A percentile compares a stretch with the other conserved stretches of the same genome.
Evolutionary conservation across 148 eudicot species (phyloP).

Genomic region (Amaranthus hypochondriacus): DNA sequence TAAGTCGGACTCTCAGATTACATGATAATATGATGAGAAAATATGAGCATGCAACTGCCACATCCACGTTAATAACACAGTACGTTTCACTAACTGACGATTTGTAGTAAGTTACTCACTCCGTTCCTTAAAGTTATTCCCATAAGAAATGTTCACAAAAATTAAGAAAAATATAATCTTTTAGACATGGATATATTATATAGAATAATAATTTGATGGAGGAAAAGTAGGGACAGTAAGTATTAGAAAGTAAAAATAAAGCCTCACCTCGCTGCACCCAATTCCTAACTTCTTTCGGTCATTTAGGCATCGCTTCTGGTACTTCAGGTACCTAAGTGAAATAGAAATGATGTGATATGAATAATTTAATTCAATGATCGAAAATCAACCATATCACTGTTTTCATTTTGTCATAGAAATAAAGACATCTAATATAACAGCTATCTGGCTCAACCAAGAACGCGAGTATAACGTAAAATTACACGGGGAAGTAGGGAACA

Average conservation of each 20-base stretch:
- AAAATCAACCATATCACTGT: neutral
- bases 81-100: neutral
- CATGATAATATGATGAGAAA: neutral
- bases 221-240: neutral
- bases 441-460: neutral
- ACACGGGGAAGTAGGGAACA: neutral
- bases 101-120: neutral
- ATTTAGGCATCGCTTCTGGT: slow-evolving; percentile 68
- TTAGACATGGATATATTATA: no score
- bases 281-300: slow-evolving; percentile 84
- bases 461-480: neutral
- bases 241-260: neutral
- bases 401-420: neutral
- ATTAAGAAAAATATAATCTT: no score
- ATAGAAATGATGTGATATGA: slow-evolving; percentile 20
- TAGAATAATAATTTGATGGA: no score
- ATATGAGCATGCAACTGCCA: neutral
- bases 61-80: neutral
- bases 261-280: slow-evolving; percentile 89
- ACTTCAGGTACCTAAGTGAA: slow-evolving; percentile 69
- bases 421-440: neutral
- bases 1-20: neutral
- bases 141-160: no score
- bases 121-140: no score
- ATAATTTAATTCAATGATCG: neutral